phyloP scores from a whole-genome alignment of 179 eudicot species.

The Nepenthes alata region DNA sequence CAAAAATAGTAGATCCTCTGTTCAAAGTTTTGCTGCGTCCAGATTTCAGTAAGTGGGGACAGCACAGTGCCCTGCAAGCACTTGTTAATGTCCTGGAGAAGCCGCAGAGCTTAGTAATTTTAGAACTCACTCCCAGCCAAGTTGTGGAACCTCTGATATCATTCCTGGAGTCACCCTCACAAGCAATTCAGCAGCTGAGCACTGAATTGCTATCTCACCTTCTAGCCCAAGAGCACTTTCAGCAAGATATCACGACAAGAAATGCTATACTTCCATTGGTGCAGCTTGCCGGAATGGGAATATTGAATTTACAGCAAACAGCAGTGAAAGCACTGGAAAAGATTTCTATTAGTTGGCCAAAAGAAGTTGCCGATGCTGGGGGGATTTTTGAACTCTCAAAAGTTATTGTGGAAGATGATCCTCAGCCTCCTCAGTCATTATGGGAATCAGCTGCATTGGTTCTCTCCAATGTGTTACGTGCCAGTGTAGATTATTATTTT shows the following conservation, averaged over 20 bases:
- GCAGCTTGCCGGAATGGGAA: constrained; percentile 63
- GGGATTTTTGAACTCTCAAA: constrained; percentile 57
- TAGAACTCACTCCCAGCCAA: constrained; percentile 50
- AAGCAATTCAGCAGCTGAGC: constrained; percentile 67
- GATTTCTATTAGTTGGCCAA: constrained; percentile 55
- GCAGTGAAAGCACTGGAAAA: constrained; percentile 47
- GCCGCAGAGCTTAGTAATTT: constrained; percentile 41
- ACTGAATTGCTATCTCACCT: constrained; percentile 61
- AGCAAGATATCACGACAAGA: constrained; percentile 60
- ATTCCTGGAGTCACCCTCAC: constrained; percentile 59
- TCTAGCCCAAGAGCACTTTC: constrained; percentile 62
- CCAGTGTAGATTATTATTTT: constrained; percentile 33
- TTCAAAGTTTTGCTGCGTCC: constrained; percentile 39
- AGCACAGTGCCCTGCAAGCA: constrained; percentile 65
- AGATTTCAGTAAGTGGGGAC: constrained; percentile 48
- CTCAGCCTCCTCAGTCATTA: constrained; percentile 44
- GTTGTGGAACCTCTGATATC: constrained; percentile 54
- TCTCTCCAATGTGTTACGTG: constrained; percentile 41
- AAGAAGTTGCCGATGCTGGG: constrained; percentile 59
- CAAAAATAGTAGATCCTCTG: constrained; percentile 54
- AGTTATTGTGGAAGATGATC: constrained; percentile 54
- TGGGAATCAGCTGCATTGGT: constrained; percentile 61
- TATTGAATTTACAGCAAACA: constrained; percentile 55
- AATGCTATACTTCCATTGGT: constrained; percentile 61
- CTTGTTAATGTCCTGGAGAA: constrained; percentile 70